These are phyloP conservation scores for Suillus fuscotomentosus DNA, from an alignment of 768 basidiomycete species.

Conservation along the genomic window DNA sequence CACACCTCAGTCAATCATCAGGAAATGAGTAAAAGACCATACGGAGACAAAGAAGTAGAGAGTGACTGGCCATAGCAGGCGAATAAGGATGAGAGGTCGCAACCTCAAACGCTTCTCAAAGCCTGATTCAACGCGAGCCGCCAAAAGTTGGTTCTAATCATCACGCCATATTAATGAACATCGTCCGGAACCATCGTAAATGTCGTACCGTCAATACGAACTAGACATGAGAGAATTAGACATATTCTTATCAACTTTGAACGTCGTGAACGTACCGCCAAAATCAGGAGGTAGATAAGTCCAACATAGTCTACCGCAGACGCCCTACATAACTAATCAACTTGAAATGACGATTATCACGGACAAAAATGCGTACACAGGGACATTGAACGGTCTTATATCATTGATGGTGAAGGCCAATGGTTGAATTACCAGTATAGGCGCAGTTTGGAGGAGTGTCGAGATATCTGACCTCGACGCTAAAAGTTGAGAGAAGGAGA, in stretches of 20 bases:
- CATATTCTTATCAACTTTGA: neutral
- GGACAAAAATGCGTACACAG: slow-evolving; percentile 42
- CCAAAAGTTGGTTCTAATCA: slow-evolving; percentile 30
- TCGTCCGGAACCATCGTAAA: neutral
- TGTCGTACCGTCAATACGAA: slow-evolving; percentile 27
- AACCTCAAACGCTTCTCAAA: slow-evolving; percentile 39
- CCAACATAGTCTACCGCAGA: slow-evolving; percentile 53
- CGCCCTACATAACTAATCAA: slow-evolving; percentile 35
- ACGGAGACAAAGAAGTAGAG: slow-evolving; percentile 44
- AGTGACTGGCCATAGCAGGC: slow-evolving; percentile 36
- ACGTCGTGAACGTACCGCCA: slow-evolving; percentile 18
- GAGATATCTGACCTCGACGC: slow-evolving; percentile 27
- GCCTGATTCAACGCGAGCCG: slow-evolving; percentile 36
- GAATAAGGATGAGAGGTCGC: slow-evolving; percentile 37
- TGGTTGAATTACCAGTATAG: slow-evolving; percentile 48
- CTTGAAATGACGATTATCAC: neutral
- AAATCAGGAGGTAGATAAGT: slow-evolving; percentile 47
- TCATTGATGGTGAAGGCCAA: slow-evolving; percentile 49
- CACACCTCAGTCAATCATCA: neutral
- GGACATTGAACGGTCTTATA: slow-evolving; percentile 54
- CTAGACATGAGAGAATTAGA: slow-evolving; percentile 13
- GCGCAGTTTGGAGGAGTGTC: slow-evolving; percentile 43
- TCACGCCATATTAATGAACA: neutral
- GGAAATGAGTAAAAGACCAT: slow-evolving; percentile 13
- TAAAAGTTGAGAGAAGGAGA: slow-evolving; percentile 31